These are phyloP conservation scores for Xylariomycetidae sp. DNA, from an alignment of 2,329 filamentous ascomycete species.

Conservation along the genomic window DNA sequence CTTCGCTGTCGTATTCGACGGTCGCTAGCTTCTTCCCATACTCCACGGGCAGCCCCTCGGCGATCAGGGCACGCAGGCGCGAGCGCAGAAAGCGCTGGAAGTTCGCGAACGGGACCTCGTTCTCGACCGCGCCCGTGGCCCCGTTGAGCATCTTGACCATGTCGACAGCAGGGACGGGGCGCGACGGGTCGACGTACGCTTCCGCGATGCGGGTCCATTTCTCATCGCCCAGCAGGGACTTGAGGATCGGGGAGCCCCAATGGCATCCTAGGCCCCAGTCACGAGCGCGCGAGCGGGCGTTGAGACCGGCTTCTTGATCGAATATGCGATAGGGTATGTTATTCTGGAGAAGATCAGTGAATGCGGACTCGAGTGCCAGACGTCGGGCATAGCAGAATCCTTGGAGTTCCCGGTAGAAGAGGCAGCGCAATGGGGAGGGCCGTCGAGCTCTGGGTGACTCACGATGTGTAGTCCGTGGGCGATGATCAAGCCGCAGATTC, in stretches of 20 bases:
- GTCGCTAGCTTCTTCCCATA: conserved; percentile 32
- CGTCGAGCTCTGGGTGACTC: conserved; percentile 1
- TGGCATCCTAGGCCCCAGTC: conserved; percentile 22
- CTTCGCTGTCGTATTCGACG: conserved; percentile 25
- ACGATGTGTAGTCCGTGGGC: conserved; percentile 20
- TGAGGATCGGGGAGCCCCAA: conserved; percentile 16
- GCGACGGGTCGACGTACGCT: conserved; percentile 13
- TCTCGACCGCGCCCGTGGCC: conserved; percentile 14
- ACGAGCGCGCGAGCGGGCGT: conserved; percentile 11
- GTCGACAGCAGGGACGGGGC: conserved; percentile 6
- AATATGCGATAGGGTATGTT: conserved; percentile 18
- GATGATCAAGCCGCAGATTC: conserved; percentile 17
- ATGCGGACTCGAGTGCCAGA: too few relatives aligned
- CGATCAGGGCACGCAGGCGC: conserved; percentile 24
- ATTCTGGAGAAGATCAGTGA: too few relatives aligned
- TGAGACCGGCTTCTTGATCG: conserved; percentile 12
- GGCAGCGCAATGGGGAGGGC: neutral
- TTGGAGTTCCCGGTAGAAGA: neutral
- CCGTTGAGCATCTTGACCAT: conserved; percentile 14
- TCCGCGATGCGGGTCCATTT: conserved; percentile 15
- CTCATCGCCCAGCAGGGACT: conserved; percentile 12
- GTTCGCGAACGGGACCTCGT: conserved; percentile 8
- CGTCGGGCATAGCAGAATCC: too few relatives aligned
- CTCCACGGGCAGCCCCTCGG: conserved; percentile 27
- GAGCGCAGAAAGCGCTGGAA: conserved; percentile 22